Base-by-base conservation (phyloP, 208 protist species). In the Chromosphaera perkinsii region DNA sequence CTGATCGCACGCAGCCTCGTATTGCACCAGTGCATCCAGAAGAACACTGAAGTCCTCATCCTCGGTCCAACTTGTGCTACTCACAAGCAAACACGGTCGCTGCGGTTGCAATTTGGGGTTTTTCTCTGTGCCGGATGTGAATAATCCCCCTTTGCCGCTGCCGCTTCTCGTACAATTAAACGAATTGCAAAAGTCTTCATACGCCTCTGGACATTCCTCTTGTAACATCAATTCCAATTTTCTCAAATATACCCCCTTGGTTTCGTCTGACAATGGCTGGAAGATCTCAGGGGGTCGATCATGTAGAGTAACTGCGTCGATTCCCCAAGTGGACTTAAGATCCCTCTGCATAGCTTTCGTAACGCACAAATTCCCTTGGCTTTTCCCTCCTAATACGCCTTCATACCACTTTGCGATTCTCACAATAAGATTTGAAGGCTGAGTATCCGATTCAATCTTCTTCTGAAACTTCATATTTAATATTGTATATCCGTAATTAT, bases 21-120 rank as follows among this genome's bases (percentile, higher is more conserved):
- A 54, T 54, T 24, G 48, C 10, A 12, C 5, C 48, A 54, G n/a
- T 54, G 20, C 20, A 54, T 24, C 48, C 48, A 54, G n/a, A 22
- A 85, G 64, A 10, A 80, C 17, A 10, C 33, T 31, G 56, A 85
- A 82, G 64, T 87, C 79, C 56, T 87, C 83, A 62, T 87, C 83
- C 3, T 48, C 57, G 1, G 74, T 79, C 69, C 69, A 79, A 17
- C 42, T 62, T 31, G 74, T 79, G 42, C 57, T 61, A 40, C 40
- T 67, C 22, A 79, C 74, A 12, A 79, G 24, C 3, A 79, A 36
- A n/a, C 43, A 33, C 5, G 57, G 59, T 27, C 69, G 37, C 2
- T 47, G 29, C 3, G 24, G 20, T 37, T 7, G 14, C 54, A 32
- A 14, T n/a, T 10, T 56, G 26, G 20, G 14, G 14, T 56, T 24